Evolutionary conservation across 2,329 filamentous ascomycete genomes (phyloP), one percentile per base, ranked within the genome.

Genomic region (Xylaria digitata): DNA sequence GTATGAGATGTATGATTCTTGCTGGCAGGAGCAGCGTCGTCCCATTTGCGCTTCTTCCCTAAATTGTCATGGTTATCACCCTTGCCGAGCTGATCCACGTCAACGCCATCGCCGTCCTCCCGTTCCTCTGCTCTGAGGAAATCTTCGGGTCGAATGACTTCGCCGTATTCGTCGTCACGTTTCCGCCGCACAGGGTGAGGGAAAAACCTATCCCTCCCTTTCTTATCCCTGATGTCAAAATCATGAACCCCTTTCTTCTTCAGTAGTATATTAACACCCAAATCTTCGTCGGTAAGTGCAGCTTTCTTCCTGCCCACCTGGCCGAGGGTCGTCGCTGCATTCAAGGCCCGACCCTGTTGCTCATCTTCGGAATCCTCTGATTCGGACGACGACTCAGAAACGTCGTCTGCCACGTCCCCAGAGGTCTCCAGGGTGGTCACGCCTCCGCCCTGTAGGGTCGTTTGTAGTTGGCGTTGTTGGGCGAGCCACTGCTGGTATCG

Each of bases 31-130:
- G 87, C 81, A 67, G 67, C 63, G 37, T 96, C 93, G 71, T 95
- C 92, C 93, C 95, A 98, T 79, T 93, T 96, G 67, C 96, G 88
- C 81, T 99, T 99, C 82, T 95, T 94, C 19, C 95, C 96, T 21
- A 97, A 85, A 52, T 87, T 87, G 58, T 88, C 87, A 70, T 90
- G 84, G 37, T 81, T 80, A 32, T 84, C 83, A 13, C 79, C 80
- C 65, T 85, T 84, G 15, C 82, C 83, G 17, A 80, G 74, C 40
- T 85, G 83, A 21, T 82, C 83, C 63, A 87, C 82, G 55, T 90
- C 89, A 58, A 90, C 87, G 13, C 87, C 88, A 46, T 92, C 90
- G 19, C 88, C 85, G 30, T 89, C 86, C 65, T 97, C 93, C 64
- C 93, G 90, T 79, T 98, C 96, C 76, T 99, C 96, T 0, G 94